Conservation (phyloP, 208 protist genomes). For the Trichomonas gallinae region DNA sequence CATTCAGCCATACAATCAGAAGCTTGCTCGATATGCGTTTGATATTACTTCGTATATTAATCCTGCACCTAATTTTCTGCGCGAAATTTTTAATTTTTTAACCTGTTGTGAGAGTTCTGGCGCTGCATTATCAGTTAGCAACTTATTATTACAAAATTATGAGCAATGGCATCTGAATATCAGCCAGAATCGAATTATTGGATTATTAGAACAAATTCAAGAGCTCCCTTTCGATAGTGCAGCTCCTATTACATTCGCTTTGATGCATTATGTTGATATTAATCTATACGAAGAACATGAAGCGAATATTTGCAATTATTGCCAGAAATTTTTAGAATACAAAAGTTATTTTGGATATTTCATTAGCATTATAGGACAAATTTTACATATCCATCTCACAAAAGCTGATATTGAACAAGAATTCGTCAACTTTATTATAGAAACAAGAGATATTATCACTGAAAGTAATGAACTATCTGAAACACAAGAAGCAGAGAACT, state of each 20-base stretch:
- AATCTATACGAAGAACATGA: background rate
- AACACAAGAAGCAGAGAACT: too few relatives aligned
- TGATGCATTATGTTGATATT: background rate
- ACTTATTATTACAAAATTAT: background rate
- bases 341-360: background rate
- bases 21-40: background rate
- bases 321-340: background rate
- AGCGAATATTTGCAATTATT: background rate
- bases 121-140: background rate
- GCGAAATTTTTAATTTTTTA: background rate
- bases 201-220: background rate
- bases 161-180: background rate
- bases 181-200: background rate
- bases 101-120: background rate
- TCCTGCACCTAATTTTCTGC: background rate
- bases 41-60: background rate
- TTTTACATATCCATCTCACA: background rate
- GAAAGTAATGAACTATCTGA: too few relatives aligned
- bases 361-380: background rate
- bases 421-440: too few relatives aligned
- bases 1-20: background rate
- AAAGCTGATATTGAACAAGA: too few relatives aligned
- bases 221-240: background rate
- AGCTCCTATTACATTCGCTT: background rate
- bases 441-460: too few relatives aligned